phyloP scores from a whole-genome alignment of 2,329 filamentous ascomycete species.

The Ascochyta clinopodiicola region DNA sequence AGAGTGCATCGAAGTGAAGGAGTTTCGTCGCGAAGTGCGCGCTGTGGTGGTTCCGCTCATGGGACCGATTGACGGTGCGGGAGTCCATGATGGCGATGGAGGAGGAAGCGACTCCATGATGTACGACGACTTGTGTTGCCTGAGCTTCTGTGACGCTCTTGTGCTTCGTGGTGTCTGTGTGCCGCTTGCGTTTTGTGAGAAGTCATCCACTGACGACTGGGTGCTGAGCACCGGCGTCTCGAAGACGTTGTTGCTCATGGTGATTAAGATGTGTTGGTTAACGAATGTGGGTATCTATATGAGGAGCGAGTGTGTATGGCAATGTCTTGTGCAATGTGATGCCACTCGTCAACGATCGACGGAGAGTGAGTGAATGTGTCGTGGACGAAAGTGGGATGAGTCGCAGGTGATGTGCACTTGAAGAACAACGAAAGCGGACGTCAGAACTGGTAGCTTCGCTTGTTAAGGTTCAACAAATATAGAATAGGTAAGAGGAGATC shows the following conservation, averaged over 20 bases:
- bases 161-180: constrained; percentile 13
- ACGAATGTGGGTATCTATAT: constrained; percentile 1
- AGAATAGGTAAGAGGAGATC: constrained; percentile 19
- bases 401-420: constrained; percentile 9
- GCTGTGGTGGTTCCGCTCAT: constrained; percentile 19
- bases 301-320: constrained; percentile 6
- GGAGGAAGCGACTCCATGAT: constrained; percentile 22
- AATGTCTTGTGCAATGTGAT: constrained; percentile 1
- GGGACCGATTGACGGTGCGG: constrained; percentile 15
- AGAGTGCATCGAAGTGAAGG: constrained; percentile 21
- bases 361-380: constrained; percentile 12
- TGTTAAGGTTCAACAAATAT: constrained; percentile 14
- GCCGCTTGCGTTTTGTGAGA: constrained; percentile 9
- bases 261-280: neutral
- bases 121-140: constrained; percentile 21
- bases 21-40: constrained; percentile 27
- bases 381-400: constrained; percentile 6
- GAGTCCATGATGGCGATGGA: constrained; percentile 19
- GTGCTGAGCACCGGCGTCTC: constrained; percentile 14
- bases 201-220: constrained; percentile 14
- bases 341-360: constrained; percentile 15
- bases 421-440: constrained; percentile 11
- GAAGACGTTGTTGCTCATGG: constrained; percentile 15
- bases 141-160: constrained; percentile 14
- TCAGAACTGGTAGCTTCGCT: constrained; percentile 2